Conservation (phyloP, 2,329 filamentous ascomycete species). For the Penicillium nordicum region DNA sequence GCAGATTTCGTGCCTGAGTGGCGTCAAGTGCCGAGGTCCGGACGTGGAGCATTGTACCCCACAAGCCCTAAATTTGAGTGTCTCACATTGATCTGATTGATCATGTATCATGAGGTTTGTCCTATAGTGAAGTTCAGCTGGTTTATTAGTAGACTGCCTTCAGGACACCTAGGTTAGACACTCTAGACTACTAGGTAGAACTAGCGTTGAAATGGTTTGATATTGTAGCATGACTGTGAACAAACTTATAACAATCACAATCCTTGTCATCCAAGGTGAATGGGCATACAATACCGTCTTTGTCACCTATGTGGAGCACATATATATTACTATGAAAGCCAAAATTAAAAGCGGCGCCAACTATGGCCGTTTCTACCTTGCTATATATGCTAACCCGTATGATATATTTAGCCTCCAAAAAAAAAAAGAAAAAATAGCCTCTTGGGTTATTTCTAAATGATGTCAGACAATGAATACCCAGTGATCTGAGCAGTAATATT, state of each 20-base stretch:
- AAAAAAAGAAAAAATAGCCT: background rate
- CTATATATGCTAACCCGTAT: background rate
- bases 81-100: background rate
- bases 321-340: background rate
- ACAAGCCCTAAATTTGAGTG: background rate
- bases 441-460: background rate
- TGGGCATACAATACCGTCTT: background rate
- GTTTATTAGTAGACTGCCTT: background rate
- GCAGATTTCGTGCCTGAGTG: conserved; percentile 15
- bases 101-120: background rate
- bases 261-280: background rate
- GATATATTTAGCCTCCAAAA: background rate
- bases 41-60: background rate
- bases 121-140: background rate
- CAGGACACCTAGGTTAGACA: background rate
- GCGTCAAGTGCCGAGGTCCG: conserved; percentile 18
- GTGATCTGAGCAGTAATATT: background rate
- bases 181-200: too few species aligned
- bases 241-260: background rate
- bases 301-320: background rate
- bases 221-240: background rate
- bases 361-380: background rate
- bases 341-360: background rate
- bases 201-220: background rate
- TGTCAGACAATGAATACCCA: background rate